Evolutionary conservation across 2,329 filamentous ascomycete genomes (phyloP).

Genomic region (Epichloe scottii): DNA sequence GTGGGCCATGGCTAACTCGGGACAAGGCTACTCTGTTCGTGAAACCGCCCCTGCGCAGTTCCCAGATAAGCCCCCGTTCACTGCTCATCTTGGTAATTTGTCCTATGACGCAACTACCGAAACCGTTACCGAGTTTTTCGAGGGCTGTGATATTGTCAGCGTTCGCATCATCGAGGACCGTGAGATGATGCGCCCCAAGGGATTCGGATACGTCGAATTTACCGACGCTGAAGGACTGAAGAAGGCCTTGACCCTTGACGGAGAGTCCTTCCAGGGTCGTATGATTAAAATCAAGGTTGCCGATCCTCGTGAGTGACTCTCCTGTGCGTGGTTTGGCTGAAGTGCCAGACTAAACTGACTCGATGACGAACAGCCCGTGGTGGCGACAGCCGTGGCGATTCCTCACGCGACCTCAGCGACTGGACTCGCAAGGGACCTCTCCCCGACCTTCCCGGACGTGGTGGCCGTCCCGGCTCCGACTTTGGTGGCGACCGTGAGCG

Average conservation of each 20-base stretch:
- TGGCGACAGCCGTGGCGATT: slow-evolving; percentile 48
- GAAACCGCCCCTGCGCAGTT: slow-evolving; percentile 63
- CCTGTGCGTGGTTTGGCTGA: neutral
- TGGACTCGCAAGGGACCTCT: slow-evolving; percentile 92
- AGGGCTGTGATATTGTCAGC: slow-evolving; percentile 71
- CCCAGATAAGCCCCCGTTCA: slow-evolving; percentile 86
- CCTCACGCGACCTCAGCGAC: slow-evolving; percentile 66
- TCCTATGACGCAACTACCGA: slow-evolving; percentile 84
- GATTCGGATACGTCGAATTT: slow-evolving; percentile 97
- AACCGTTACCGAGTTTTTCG: slow-evolving; percentile 77
- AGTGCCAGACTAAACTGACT: neutral
- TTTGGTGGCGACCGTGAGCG: slow-evolving; percentile 38
- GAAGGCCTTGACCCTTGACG: slow-evolving; percentile 75
- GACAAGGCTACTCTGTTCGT: slow-evolving; percentile 45
- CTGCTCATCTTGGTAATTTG: slow-evolving; percentile 90
- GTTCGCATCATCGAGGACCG: slow-evolving; percentile 97
- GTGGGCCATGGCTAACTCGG: slow-evolving; percentile 10
- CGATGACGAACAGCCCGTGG: slow-evolving; percentile 58
- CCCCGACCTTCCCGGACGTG: slow-evolving; percentile 50
- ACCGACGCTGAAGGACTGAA: slow-evolving; percentile 77
- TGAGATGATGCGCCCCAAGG: slow-evolving; percentile 85
- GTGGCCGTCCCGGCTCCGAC: slow-evolving; percentile 33
- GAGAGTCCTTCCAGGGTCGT: slow-evolving; percentile 72
- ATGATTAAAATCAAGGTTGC: slow-evolving; percentile 90
- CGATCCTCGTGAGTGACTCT: slow-evolving; percentile 69